These are phyloP conservation scores for Huntiella savannae DNA, from an alignment of 2,329 filamentous ascomycete genomes.

Conservation along the genomic window DNA sequence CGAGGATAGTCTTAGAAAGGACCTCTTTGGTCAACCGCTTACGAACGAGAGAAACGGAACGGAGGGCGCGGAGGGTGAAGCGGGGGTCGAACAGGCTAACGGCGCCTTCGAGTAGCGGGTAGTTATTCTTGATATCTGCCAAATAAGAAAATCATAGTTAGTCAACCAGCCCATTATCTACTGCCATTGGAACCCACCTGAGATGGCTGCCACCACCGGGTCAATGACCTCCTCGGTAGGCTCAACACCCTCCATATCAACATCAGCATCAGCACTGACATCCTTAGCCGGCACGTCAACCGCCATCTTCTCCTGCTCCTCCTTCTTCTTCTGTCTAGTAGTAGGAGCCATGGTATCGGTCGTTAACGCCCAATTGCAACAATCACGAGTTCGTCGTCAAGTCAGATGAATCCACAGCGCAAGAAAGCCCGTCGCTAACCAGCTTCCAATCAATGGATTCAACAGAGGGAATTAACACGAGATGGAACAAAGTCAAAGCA, in stretches of 20 bases:
- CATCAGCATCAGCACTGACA: constrained; percentile 43
- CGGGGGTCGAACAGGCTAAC: constrained; percentile 85
- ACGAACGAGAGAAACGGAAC: constrained; percentile 87
- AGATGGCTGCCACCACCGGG: constrained; percentile 37
- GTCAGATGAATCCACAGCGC: too few species aligned
- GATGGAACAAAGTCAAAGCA: background rate
- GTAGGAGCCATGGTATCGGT: constrained; percentile 6
- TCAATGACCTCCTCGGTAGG: constrained; percentile 34
- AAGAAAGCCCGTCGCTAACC: too few species aligned
- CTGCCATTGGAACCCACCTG: constrained; percentile 25
- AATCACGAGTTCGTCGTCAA: too few species aligned
- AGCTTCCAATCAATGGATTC: too few species aligned
- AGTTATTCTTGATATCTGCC: constrained; percentile 87
- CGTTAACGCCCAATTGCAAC: background rate
- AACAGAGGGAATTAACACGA: background rate
- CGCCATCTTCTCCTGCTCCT: constrained; percentile 63
- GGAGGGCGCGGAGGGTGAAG: constrained; percentile 83
- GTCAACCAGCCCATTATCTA: background rate
- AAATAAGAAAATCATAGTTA: background rate
- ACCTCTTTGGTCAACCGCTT: constrained; percentile 75
- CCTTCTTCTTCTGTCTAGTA: constrained; percentile 23
- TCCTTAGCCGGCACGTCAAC: constrained; percentile 59
- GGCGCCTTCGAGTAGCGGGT: constrained; percentile 75
- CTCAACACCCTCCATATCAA: constrained; percentile 46
- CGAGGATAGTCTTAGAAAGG: constrained; percentile 59